Conservation (phyloP, 169 alveolate genomes). For the Plasmodium vivax region DNA sequence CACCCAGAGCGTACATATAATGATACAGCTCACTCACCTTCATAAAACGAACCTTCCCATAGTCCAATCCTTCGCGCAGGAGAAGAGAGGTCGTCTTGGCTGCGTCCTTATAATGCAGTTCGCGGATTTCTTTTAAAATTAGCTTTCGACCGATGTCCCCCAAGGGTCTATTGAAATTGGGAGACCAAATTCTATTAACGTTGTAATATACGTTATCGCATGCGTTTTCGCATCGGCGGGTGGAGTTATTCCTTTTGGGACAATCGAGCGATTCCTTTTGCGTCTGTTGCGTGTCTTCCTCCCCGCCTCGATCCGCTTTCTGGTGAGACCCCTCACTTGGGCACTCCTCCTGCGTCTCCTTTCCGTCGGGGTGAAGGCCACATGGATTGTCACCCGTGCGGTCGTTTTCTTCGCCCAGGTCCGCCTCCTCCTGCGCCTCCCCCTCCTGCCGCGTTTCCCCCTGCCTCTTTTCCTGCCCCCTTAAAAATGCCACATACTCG, state of each 20-base stretch:
- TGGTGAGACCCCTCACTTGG: background rate
- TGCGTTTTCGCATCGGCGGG: too few species aligned
- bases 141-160: conserved; percentile 55
- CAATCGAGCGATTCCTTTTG: background rate
- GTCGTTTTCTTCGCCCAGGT: background rate
- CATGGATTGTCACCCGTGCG: background rate
- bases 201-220: conserved; percentile 32
- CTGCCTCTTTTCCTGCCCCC: too few species aligned
- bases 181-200: conserved; percentile 20
- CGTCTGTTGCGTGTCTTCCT: background rate
- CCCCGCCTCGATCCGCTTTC: background rate
- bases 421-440: background rate
- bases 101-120: conserved; percentile 48
- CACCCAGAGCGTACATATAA: conserved; percentile 67
- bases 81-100: conserved; percentile 15
- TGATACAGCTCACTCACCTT: conserved; percentile 57
- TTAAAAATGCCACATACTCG: conserved; percentile 8
- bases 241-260: background rate
- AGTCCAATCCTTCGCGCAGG: conserved; percentile 12
- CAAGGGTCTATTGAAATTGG: conserved; percentile 30
- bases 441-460: background rate
- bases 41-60: conserved; percentile 61
- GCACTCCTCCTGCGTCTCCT: background rate
- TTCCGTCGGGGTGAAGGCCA: background rate
- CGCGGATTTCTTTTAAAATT: conserved; percentile 34